Evolutionary conservation across 2,329 filamentous ascomycete genomes (phyloP), one percentile per base, ranked within the genome.

Genomic region (Fusarium sp.): DNA sequence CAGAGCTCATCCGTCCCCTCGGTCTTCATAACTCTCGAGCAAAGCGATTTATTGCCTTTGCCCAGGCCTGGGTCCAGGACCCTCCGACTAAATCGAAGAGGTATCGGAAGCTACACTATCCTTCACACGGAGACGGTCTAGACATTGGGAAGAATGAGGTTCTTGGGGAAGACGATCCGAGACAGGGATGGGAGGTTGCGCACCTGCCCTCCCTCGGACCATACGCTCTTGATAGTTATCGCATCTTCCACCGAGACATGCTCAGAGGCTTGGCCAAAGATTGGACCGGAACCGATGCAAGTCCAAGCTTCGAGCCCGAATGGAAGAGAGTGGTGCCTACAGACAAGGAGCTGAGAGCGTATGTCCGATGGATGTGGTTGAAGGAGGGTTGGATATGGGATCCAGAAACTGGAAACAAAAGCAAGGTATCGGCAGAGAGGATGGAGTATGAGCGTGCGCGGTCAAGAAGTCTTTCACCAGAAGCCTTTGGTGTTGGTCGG

Each of bases 281-380:
- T 3, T 66, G 60, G 68, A 50, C 62, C 6, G 65, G 68, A 0
- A 0, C 23, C 0, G 6, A 53, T 1, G 57, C 53, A n/a, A 0
- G 5, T 9, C 7, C 18, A 2, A 34, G 1, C 0, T 69, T 71
- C 30, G 68, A 71, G 11, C 50, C 68, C 1, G 68, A 71, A 7
- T 71, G 68, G 68, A 71, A 71, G 4, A 28, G 61, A 13, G 68
- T 71, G 1, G 37, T 65, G 10, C 68, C 68, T 1, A 27, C 62
- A n/a, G 68, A 71, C 13, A 71, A 71, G 30, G 68, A 71, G 34
- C 31, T 71, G 16, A 54, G 51, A 23, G 60, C 53, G 1, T 71
- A 59, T 46, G 36, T 71, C 0, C 34, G 68, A 2, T 71, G 69
- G 69, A 72, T 66, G 65, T 71, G 69, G 69, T 48, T 72, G 0